A percentile compares a stretch with the other conserved stretches of the same genome.
Evolutionary conservation across 1,284 basidiomycete genomes (phyloP).

Genomic region (Tremellales sp.): DNA sequence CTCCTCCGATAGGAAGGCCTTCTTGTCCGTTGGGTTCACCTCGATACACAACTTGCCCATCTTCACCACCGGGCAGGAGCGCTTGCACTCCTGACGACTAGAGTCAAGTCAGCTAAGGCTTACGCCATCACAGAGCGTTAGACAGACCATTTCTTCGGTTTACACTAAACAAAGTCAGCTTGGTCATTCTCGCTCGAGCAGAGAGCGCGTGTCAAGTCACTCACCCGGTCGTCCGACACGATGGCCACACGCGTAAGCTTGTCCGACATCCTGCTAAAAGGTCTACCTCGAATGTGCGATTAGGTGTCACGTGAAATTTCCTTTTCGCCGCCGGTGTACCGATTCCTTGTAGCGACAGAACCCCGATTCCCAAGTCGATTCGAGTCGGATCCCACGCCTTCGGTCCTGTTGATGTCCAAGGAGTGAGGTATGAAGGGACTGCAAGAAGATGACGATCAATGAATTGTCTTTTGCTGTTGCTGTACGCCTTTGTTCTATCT

Average conservation of each 20-base stretch:
- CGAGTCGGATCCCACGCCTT: no score
- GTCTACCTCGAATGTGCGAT: no score
- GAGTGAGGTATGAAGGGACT: no score
- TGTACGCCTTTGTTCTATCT: no score
- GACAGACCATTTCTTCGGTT: constrained; percentile 64
- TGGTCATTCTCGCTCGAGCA: not conserved
- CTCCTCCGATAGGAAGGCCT: constrained; percentile 95
- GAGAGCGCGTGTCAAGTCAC: constrained; percentile 9
- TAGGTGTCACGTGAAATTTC: no score
- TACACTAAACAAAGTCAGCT: constrained; percentile 57
- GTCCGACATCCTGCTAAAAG: constrained; percentile 53
- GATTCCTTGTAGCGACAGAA: no score
- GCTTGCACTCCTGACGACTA: constrained; percentile 50
- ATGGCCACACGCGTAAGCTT: constrained; percentile 95
- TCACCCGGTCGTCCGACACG: constrained; percentile 72
- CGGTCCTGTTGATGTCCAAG: no score
- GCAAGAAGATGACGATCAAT: no score
- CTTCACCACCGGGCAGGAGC: constrained; percentile 94
- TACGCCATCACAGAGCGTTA: not conserved
- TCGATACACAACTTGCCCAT: constrained; percentile 99
- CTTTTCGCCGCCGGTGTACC: no score
- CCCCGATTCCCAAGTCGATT: no score
- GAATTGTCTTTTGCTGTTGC: no score
- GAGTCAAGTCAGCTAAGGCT: constrained; percentile 1
- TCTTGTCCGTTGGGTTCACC: constrained; percentile 88